A percentile compares a stretch with the other conserved stretches of the same genome.
Evolutionary conservation across 148 eudicot species (phyloP).

Genomic region (Chenopodium quinoa): DNA sequence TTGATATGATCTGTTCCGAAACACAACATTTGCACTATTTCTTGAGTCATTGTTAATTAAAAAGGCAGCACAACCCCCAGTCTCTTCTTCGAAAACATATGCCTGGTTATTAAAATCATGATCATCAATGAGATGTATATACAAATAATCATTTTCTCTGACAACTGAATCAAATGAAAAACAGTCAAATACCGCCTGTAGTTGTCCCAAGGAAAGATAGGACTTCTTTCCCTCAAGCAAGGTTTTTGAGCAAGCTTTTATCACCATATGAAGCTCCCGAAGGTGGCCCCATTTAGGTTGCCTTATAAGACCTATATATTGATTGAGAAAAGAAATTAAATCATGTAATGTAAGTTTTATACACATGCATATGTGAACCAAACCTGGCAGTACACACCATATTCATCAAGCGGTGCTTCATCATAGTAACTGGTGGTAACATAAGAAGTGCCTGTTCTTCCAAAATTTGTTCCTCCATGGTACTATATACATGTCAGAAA

Average conservation of each 20-base stretch:
- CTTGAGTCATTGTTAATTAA: conserved; percentile 40
- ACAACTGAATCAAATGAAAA: conserved; percentile 1
- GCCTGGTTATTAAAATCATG: conserved; percentile 30
- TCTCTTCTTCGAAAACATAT: conserved; percentile 40
- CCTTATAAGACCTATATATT: conserved; percentile 43
- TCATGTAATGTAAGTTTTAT: too few species aligned
- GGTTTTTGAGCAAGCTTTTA: conserved; percentile 40
- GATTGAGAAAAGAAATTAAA: background rate
- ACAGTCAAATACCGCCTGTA: conserved; percentile 33
- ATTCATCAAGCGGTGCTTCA: conserved; percentile 61
- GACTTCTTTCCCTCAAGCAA: conserved; percentile 41
- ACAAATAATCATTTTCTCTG: background rate
- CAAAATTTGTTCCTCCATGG: conserved; percentile 62
- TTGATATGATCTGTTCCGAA: conserved; percentile 40
- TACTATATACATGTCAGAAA: conserved; percentile 25
- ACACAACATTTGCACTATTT: conserved; percentile 29
- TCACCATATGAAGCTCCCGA: conserved; percentile 44
- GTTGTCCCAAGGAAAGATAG: conserved; percentile 33
- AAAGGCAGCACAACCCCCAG: conserved; percentile 47
- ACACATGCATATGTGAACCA: background rate
- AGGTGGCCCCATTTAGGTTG: conserved; percentile 76
- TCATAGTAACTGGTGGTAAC: conserved; percentile 54
- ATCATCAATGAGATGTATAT: background rate
- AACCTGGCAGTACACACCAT: conserved; percentile 35
- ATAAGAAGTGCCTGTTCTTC: conserved; percentile 52